Percentiles rank a stretch among this genome's conserved stretches.
Evolutionary conservation across 306 rosid genomes (phyloP).

Genomic region (Dicorynia guianensis): DNA sequence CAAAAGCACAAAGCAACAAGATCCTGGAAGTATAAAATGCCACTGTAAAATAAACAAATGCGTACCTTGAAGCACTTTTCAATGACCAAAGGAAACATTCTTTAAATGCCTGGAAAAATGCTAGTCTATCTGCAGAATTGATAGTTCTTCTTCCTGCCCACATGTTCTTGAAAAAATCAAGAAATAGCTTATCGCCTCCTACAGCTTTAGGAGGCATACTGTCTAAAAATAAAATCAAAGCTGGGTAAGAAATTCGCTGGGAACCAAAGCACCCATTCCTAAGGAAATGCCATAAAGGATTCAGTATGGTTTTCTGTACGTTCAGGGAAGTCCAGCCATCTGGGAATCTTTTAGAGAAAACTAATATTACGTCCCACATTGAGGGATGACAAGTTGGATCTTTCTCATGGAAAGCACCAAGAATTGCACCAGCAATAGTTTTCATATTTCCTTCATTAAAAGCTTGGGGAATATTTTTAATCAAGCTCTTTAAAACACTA

Average conservation of each 20-base stretch:
- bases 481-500: slow-evolving; percentile 72
- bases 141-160: slow-evolving; percentile 80
- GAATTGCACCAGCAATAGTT: slow-evolving; percentile 69
- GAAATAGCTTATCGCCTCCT: slow-evolving; percentile 74
- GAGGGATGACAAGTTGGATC: slow-evolving; percentile 85
- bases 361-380: slow-evolving; percentile 89
- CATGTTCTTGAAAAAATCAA: slow-evolving; percentile 75
- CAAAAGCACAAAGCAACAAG: slow-evolving; percentile 19
- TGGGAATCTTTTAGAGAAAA: slow-evolving; percentile 82
- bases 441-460: slow-evolving; percentile 76
- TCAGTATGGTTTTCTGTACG: slow-evolving; percentile 75
- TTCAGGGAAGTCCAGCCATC: slow-evolving; percentile 80
- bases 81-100: slow-evolving; percentile 92
- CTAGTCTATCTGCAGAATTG: slow-evolving; percentile 62
- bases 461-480: slow-evolving; percentile 78
- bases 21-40: slow-evolving; percentile 14
- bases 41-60: slow-evolving; percentile 35
- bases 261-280: slow-evolving; percentile 95
- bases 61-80: slow-evolving; percentile 80
- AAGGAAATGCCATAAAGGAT: slow-evolving; percentile 85
- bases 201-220: slow-evolving; percentile 69
- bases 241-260: slow-evolving; percentile 82
- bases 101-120: slow-evolving; percentile 78
- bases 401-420: slow-evolving; percentile 92
- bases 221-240: slow-evolving; percentile 78